Evolutionary conservation across 116 monocot genomes (phyloP), one percentile per base, ranked within the genome.

Genomic region (Posidonia oceanica): DNA sequence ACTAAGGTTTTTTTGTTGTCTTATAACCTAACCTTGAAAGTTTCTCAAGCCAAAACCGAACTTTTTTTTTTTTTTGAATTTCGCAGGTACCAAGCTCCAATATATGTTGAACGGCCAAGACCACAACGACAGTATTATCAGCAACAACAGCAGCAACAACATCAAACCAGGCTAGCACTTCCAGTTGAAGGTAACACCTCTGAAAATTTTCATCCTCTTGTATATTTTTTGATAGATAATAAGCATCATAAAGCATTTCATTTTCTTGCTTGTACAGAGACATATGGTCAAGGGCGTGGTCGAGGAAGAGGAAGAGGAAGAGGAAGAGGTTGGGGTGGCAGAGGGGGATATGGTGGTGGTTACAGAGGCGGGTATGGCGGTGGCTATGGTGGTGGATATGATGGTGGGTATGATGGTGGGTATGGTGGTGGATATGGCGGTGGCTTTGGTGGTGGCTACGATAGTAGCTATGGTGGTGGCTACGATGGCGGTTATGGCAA

Each of bases 21-120:
- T 72, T 14, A 29, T 22, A n/a, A 18, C 18, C 13, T 39, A 23
- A 22, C 2, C 12, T 8, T 11, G 36, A 21, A 23, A 29, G 11
- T 23, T 61, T 23, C 36, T 11, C 13, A 14, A 14, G 21, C 48
- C 7, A 59, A 63, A 52, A 53, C 40, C 15, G 17, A 36, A 7
- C 22, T 29, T 57, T 3, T 66, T 36, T 53, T 13, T 52, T 8
- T 14, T 52, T 23, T 40, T 16, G 20, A 11, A n/a, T 52, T 48
- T 38, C 69, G 63, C 71, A 96, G 85, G 67, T 88, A 86, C 53
- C 91, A 88, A 70, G 75, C 80, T 64, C 86, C 84, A 57, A 42
- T 59, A 20, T 42, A 75, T 70, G 57, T 59, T 13, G 88, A 86
- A 39, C 82, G 80, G 21, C 78, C 82, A 59, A 88, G 64, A 65